Base-by-base conservation (phyloP, 2,329 filamentous ascomycete species). In the Huntiella decipiens region DNA sequence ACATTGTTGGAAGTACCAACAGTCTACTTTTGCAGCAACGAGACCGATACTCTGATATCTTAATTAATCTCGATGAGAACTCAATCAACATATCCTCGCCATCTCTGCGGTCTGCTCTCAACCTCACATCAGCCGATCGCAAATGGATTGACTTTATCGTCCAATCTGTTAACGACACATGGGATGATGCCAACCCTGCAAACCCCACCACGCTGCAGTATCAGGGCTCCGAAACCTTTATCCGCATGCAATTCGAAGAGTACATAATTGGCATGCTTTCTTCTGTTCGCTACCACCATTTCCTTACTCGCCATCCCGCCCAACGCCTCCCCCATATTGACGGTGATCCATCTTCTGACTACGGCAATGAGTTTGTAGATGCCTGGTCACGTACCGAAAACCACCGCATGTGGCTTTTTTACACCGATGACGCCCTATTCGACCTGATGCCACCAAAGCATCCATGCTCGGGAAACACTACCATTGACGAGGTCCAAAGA, bases 111-210 rank as follows among this genome's bases (percentile, higher is more conserved):
- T 65, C 70, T 34, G 86, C 86, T 1, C 67, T 96, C 4, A 63
- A 74, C 1, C 73, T 98, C 2, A 91, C 91, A 0, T 78, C 78
- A 7, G 82, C 91, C 1, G 91, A 98, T 57, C 74, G 91, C 49
- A 73, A 91, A 48, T 98, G 91, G 88, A 95, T 98, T 54, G 91
- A 98, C 62, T 87, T 86, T 54, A 71, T 98, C 45, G 92, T 86
- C 0, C 84, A 94, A 55, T 82, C 86, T 35, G 84, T 98, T 16
- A 83, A 91, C 55, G 86, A 96, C 52, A 95, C 91, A 0, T 98
- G 91, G 91, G 91, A 98, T 57, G 85, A 94, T 37, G 67, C 77
- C 4, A 88, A 96, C 56, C 91, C 91, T 0, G 75, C 77, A 51
- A 73, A 83, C 41, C 91, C 91, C n/a, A 95, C 86, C 56, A 93